Conservation (phyloP, 1,139 yeast genomes). For the Taiozyma sp. region DNA sequence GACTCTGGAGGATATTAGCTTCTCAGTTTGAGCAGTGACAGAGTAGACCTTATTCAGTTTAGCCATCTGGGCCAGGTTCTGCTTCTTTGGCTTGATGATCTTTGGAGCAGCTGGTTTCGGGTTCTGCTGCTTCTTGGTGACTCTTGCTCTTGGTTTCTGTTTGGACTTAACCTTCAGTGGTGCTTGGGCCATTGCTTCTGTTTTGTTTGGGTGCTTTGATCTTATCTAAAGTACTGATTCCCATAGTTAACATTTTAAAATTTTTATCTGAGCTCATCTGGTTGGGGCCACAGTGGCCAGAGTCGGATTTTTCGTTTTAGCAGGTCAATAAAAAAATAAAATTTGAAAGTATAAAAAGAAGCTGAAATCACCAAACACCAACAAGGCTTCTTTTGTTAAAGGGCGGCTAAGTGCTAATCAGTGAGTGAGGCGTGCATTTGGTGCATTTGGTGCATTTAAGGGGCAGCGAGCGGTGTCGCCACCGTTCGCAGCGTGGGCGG, state of each 20-base stretch:
- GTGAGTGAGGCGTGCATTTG: neutral
- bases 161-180: slow-evolving; percentile 33
- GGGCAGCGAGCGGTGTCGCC: neutral
- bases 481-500: neutral
- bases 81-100: slow-evolving; percentile 65
- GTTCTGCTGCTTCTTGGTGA: slow-evolving; percentile 40
- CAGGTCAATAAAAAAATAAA: neutral
- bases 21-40: slow-evolving; percentile 72
- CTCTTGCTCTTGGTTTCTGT: slow-evolving; percentile 32
- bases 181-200: slow-evolving; percentile 32
- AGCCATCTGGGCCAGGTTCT: slow-evolving; percentile 45
- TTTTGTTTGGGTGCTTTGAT: neutral
- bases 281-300: neutral
- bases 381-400: slow-evolving; percentile 7
- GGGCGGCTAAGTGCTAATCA: neutral
- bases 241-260: neutral
- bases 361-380: neutral
- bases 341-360: neutral
- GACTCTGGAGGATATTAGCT: slow-evolving; percentile 78
- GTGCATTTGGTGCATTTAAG: neutral
- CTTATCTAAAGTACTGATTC: neutral
- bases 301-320: neutral
- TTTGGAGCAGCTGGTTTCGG: slow-evolving; percentile 77
- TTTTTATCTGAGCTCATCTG: neutral
- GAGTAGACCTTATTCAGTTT: slow-evolving; percentile 62